These are phyloP conservation scores for Cyberlindnera nakhonratchasimensis DNA, from an alignment of 805 yeast species.

Conservation along the genomic window DNA sequence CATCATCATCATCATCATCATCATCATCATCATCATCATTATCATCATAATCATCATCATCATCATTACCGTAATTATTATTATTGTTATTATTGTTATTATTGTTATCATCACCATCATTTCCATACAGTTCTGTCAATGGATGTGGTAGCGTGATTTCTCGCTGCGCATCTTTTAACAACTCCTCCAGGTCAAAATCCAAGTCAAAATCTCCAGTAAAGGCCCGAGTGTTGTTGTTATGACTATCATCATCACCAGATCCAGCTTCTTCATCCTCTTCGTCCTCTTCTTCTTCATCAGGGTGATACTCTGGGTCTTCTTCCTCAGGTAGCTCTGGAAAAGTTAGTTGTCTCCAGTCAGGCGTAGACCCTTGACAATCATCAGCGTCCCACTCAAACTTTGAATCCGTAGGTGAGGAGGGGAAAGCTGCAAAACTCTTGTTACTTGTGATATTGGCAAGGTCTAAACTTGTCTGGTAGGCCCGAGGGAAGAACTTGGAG, in stretches of 20 bases:
- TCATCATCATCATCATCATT: constrained; percentile 1
- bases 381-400: constrained; percentile 2
- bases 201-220: neutral
- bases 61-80: constrained; percentile 11
- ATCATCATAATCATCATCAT: constrained; percentile 1
- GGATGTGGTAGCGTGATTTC: constrained; percentile 5
- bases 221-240: neutral
- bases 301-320: constrained; percentile 14
- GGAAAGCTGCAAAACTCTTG: constrained; percentile 8
- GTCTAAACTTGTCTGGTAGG: neutral
- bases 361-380: constrained; percentile 3
- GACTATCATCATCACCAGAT: constrained; percentile 2
- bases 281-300: constrained; percentile 8
- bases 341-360: constrained; percentile 10
- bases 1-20: constrained; percentile 11
- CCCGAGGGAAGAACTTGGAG: neutral
- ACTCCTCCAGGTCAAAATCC: constrained; percentile 4
- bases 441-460: neutral
- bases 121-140: constrained; percentile 1
- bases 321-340: constrained; percentile 13
- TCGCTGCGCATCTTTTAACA: constrained; percentile 8
- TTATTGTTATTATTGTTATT: constrained; percentile 14
- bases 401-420: constrained; percentile 9
- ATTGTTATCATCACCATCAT: no score
- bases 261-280: constrained; percentile 8